Conservation (phyloP, 169 alveolate genomes). For the Toxoplasma gondii region DNA sequence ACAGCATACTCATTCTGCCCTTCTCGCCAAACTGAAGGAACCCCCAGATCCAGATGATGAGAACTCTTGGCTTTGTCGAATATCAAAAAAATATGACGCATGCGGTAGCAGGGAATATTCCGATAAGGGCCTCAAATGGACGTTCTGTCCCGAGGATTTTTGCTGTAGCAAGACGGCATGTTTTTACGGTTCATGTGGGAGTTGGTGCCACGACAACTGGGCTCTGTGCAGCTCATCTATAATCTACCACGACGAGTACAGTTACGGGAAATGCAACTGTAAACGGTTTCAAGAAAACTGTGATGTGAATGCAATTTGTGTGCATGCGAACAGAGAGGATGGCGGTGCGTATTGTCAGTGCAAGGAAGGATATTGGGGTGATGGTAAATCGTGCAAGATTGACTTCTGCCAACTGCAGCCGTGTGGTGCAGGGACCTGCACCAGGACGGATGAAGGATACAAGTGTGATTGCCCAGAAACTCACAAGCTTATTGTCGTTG, state of each 20-base stretch:
- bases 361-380: neutral
- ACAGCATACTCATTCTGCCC: neutral
- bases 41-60: neutral
- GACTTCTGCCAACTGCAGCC: constrained; percentile 32
- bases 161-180: constrained; percentile 63
- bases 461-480: neutral
- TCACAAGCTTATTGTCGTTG: neutral
- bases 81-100: neutral
- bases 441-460: constrained; percentile 2
- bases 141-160: neutral
- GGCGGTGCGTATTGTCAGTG: constrained; percentile 55
- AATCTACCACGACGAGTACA: constrained; percentile 24
- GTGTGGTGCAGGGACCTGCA: constrained; percentile 36
- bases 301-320: constrained; percentile 14
- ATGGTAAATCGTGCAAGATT: neutral
- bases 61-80: constrained; percentile 24
- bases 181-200: constrained; percentile 23
- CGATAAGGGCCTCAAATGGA: neutral
- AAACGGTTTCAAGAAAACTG: neutral
- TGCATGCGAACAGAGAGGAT: neutral
- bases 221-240: constrained; percentile 9
- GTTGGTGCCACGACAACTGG: constrained; percentile 42
- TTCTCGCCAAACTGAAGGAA: neutral
- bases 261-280: constrained; percentile 46
- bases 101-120: constrained; percentile 1